Evolutionary conservation across 768 basidiomycete species (phyloP), one percentile per base, ranked within the genome.

Genomic region (Chiua virens): DNA sequence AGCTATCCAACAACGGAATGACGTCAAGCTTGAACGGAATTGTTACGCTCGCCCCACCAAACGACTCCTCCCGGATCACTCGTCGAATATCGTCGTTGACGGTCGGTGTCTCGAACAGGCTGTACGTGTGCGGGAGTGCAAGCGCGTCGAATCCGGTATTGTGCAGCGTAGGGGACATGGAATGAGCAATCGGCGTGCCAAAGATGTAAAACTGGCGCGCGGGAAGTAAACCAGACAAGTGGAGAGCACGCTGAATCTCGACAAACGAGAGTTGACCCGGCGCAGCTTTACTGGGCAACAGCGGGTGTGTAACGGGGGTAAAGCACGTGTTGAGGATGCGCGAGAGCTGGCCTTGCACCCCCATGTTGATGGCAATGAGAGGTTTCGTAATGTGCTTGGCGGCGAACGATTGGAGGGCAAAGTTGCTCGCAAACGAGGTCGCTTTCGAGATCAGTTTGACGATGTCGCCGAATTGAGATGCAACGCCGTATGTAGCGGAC

Each of bases 1-100:
- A 70, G 47, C 74, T 71, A 62, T 95, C 89, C 45, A 99, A 80
- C 6, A 89, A 74, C 1, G 88, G 82, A 42, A 98, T 92, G 56
- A 98, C 77, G 53, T 92, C 89, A 35, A 96, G 75, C 71, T 99
- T 99, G 77, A 87, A 86, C 2, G 97, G 97, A 56, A 98, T 98
- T 18, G 97, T 99, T 23, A 98, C 93, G 5, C 90, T 92, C 15
- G 94, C 97, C 0, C 97, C 97, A 8, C 97, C 96, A 65, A 98
- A 98, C 41, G 85, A 81, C 2, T 82, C 78, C 4, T 79, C 73
- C 1, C 74, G 68, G 18, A 98, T 75, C 3, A 83, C 76, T 3
- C 77, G 70, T 64, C 80, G 80, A 61, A 96, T 76, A 56, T 81
- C 78, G 14, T 85, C 79, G 36, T 82, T 80, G 6, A 95, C 79